Base-by-base conservation (phyloP, 495 filamentous ascomycete genomes). In the Xylaria longipes region DNA sequence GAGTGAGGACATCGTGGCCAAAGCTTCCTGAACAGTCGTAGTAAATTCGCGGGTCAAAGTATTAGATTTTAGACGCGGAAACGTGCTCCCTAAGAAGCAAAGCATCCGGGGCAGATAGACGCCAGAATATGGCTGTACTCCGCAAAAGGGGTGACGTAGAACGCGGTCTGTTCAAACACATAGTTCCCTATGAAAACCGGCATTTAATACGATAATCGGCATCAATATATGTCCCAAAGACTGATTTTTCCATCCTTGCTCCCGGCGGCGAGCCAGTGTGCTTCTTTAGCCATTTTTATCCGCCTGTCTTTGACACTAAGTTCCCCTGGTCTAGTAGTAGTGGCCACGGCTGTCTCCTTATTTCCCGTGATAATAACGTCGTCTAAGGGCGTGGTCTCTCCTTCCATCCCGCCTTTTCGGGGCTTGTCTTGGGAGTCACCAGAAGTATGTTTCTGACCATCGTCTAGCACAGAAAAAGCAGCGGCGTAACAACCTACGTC, bases 231-330 rank as follows among this genome's bases (percentile, higher is more conserved):
- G 84, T 96, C 94, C 96, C 96, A 99, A 80, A 99, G 84, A 77
- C 93, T 95, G 68, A 98, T 91, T 77, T 96, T 98, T 37, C 95
- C 97, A 82, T 99, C 96, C 79, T 98, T 99, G 67, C 92, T 91
- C 4, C 97, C 96, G 6, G 89, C 93, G 9, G 91, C 96, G 60
- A 98, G 77, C 96, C 96, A 98, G 79, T 98, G 96, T 45, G 89
- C 91, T 41, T 81, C 81, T 77, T 87, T 89, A 29, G 91, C 90
- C 75, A 89, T 91, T 46, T 84, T 81, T 4, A 89, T 86, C 68
- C 94, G 82, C 74, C 88, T 87, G 58, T 90, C 85, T 66, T 90
- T 89, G 11, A 95, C 87, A 12, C 78, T 87, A 71, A 84, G 63
- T 27, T 82, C 76, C 20, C 77, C 75, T n/a, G 75, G 68, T 50